Percentiles rank a stretch among this genome's conserved stretches.
phyloP scores from a whole-genome alignment of 257 asterid genomes.

The Haberlea rhodopensis region DNA sequence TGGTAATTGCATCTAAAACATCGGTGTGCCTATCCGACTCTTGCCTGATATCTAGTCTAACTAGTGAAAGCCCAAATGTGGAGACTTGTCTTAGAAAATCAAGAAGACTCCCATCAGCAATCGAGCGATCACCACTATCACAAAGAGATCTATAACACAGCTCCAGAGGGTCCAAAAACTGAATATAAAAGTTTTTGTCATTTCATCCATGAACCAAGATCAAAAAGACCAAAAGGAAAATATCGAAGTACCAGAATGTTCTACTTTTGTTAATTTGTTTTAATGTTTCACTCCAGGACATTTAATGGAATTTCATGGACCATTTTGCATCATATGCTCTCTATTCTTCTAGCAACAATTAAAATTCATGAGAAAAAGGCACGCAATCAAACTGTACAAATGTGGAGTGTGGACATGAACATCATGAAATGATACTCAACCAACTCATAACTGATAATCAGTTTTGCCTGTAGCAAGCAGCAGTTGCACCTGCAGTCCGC shows the following conservation, averaged over 20 bases:
- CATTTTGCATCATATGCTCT: background rate
- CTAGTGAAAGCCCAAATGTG: slow-evolving; percentile 88
- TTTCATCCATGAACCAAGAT: background rate
- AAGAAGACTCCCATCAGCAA: slow-evolving; percentile 95
- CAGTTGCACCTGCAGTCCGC: no score
- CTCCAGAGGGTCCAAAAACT: slow-evolving; percentile 96
- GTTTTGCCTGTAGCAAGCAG: background rate
- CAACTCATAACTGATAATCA: background rate
- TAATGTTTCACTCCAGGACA: background rate
- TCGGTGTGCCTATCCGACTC: slow-evolving; percentile 93
- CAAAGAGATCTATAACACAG: slow-evolving; percentile 89
- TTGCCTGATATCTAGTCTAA: slow-evolving; percentile 89
- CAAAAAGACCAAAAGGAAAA: background rate
- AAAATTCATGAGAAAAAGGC: background rate
- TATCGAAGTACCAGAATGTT: background rate
- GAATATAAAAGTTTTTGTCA: slow-evolving; percentile 16
- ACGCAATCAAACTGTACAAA: background rate
- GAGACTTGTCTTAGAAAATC: slow-evolving; percentile 94
- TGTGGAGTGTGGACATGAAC: background rate
- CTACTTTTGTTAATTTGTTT: background rate
- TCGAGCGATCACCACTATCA: slow-evolving; percentile 76
- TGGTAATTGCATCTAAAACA: slow-evolving; percentile 82
- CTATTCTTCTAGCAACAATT: background rate
- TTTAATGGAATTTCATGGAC: no score
- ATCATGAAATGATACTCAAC: background rate